Base-by-base conservation (phyloP, 2,329 filamentous ascomycete species). In the Ophiostoma sp. region DNA sequence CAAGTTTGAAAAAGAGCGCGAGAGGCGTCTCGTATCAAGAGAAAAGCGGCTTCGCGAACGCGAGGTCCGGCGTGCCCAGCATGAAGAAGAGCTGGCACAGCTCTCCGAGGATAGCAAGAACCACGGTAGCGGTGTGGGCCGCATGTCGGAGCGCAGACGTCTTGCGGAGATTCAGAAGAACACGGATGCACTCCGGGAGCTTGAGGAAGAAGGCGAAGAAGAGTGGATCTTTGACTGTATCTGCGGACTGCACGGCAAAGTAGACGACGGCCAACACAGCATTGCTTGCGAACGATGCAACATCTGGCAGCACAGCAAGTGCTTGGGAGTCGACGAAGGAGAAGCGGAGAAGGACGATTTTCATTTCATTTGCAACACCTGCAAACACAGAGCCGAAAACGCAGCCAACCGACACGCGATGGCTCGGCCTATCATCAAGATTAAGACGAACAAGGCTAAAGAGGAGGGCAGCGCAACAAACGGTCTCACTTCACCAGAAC, bases 231-330 rank as follows among this genome's bases (percentile, higher is more conserved):
- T 99, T 74, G 95, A 99, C 76, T 99, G 95, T 76, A 85, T 91
- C 40, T 99, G 95, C 76, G 94, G 94, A 40, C 84, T 93, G 36
- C 89, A 97, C 77, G 95, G 95, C 36, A 89, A 96, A 73, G 91
- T 97, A 69, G 95, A 99, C 74, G 95, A 98, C 76, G 95, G 95
- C 47, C 89, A 92, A 7, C 93, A 97, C 76, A 97, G 93, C 76
- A 88, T 99, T 72, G 91, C 93, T 41, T 99, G 95, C 78, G 95
- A 99, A 76, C 88, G 84, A 73, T 99, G 95, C 81, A 96, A 89
- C 75, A 89, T 96, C 64, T 99, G 95, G 95, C 94, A 98, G 76
- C 95, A 99, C 76, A 96, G 93, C 81, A 92, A 90, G 74, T 99
- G 95, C 75, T 85, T 97, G 70, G 89, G 89, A 55, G 90, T 98